phyloP scores from a whole-genome alignment of 2,329 filamentous ascomycete genomes.

The Colletotrichum falcatum region DNA sequence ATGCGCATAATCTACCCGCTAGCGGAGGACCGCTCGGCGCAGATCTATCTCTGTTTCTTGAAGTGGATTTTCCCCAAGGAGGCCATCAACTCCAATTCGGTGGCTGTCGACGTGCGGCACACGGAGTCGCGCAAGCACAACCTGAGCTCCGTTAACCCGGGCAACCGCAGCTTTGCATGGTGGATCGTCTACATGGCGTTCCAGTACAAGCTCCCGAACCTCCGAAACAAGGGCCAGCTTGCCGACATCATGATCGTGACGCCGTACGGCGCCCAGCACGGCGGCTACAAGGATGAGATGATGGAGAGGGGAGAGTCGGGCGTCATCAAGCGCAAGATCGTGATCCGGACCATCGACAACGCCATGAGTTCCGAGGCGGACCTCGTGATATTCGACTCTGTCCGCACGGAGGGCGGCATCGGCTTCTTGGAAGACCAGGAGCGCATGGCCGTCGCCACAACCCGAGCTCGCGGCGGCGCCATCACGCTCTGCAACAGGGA shows the following conservation, averaged over 20 bases:
- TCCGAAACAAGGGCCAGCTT: not conserved
- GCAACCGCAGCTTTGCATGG: conserved; percentile 3
- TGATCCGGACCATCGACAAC: conserved; percentile 16
- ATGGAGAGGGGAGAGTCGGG: not conserved
- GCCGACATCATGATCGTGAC: conserved; percentile 26
- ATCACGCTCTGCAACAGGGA: conserved; percentile 5
- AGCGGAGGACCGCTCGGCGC: not conserved
- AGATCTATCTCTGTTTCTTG: conserved; percentile 5
- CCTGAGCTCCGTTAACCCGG: conserved; percentile 10
- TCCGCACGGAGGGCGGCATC: conserved; percentile 8
- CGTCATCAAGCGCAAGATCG: conserved; percentile 28
- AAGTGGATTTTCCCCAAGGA: not conserved
- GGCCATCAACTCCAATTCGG: not conserved
- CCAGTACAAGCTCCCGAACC: conserved; percentile 16
- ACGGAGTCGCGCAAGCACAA: not conserved
- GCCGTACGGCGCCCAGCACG: conserved; percentile 18
- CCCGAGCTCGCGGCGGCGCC: conserved; percentile 19
- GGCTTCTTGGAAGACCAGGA: conserved; percentile 20
- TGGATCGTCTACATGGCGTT: conserved; percentile 14
- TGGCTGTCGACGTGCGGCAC: conserved; percentile 9
- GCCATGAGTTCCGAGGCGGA: conserved; percentile 31
- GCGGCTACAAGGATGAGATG: conserved; percentile 16
- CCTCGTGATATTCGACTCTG: conserved; percentile 26
- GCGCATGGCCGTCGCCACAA: conserved; percentile 24
- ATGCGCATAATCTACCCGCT: conserved; percentile 21